Evolutionary conservation across 129 eudicot species (phyloP).

Genomic region (Cynara cardunculus): DNA sequence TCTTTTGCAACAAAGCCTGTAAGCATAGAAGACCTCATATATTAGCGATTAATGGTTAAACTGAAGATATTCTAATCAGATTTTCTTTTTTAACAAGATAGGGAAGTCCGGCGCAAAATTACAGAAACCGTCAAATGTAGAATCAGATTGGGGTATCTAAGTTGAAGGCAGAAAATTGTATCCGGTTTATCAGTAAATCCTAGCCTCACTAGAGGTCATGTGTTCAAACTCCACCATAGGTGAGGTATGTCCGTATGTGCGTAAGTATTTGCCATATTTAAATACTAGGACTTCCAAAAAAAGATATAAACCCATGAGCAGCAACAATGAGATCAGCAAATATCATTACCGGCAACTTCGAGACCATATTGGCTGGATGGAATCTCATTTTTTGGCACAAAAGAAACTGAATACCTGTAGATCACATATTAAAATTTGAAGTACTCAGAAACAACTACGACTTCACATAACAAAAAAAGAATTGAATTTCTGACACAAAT

Average conservation of each 20-base stretch:
- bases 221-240: background rate
- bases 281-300: background rate
- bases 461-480: background rate
- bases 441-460: background rate
- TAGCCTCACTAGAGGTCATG: background rate
- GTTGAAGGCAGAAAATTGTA: background rate
- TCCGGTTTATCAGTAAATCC: background rate
- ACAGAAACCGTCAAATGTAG: background rate
- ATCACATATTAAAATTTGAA: background rate
- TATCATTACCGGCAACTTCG: slow-evolving; percentile 56
- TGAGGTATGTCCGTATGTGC: background rate
- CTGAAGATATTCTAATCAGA: background rate
- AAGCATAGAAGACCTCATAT: slow-evolving; percentile 15
- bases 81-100: background rate
- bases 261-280: background rate
- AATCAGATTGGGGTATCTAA: background rate
- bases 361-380: slow-evolving; percentile 77
- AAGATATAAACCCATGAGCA: background rate
- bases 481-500: background rate
- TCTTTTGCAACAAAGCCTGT: slow-evolving; percentile 72
- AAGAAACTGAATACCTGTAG: slow-evolving; percentile 76
- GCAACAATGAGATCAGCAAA: background rate
- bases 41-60: background rate
- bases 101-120: background rate
- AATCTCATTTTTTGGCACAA: slow-evolving; percentile 71